Percentiles rank a stretch among this genome's conserved stretches.
Evolutionary conservation across 208 protist species (phyloP).

Genomic region (Trypanosoma melophagium): DNA sequence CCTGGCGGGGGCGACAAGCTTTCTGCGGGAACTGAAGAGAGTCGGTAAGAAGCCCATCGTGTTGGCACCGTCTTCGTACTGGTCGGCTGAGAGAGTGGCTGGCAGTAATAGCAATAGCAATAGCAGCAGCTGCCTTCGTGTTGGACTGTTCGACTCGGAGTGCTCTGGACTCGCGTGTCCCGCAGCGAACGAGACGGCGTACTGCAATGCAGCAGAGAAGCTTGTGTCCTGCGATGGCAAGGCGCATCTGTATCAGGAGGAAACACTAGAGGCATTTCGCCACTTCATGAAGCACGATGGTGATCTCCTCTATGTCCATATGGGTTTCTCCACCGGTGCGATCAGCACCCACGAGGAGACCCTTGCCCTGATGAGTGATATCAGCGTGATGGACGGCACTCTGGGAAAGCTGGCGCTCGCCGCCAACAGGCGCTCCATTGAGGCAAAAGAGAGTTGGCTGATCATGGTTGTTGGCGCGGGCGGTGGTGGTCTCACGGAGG

Average conservation of each 20-base stretch:
- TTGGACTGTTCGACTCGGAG: constrained; percentile 66
- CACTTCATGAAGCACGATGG: constrained; percentile 37
- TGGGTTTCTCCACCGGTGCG: constrained; percentile 20
- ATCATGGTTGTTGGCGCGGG: constrained; percentile 62
- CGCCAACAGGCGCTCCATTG: constrained; percentile 39
- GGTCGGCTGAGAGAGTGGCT: constrained; percentile 24
- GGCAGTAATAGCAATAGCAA: not conserved
- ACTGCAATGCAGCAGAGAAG: constrained; percentile 69
- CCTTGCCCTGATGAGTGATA: constrained; percentile 41
- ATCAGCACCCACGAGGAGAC: constrained; percentile 17
- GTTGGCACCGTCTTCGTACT: constrained; percentile 52
- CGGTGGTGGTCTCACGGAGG: constrained; percentile 18
- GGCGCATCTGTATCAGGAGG: constrained; percentile 48
- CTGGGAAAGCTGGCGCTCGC: constrained; percentile 56
- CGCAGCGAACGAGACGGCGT: constrained; percentile 11
- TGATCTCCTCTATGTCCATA: constrained; percentile 65
- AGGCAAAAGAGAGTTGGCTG: constrained; percentile 62
- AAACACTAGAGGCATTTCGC: constrained; percentile 41
- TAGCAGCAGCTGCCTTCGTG: constrained; percentile 28
- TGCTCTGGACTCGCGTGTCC: constrained; percentile 45
- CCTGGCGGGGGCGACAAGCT: constrained; percentile 37
- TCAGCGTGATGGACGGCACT: constrained; percentile 69
- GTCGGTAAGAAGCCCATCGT: constrained; percentile 38
- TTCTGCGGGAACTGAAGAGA: constrained; percentile 48
- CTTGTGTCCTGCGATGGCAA: constrained; percentile 47